These are phyloP conservation scores for Beauveria pseudobassiana DNA, from an alignment of 2,329 filamentous ascomycete genomes.

Conservation along the genomic window DNA sequence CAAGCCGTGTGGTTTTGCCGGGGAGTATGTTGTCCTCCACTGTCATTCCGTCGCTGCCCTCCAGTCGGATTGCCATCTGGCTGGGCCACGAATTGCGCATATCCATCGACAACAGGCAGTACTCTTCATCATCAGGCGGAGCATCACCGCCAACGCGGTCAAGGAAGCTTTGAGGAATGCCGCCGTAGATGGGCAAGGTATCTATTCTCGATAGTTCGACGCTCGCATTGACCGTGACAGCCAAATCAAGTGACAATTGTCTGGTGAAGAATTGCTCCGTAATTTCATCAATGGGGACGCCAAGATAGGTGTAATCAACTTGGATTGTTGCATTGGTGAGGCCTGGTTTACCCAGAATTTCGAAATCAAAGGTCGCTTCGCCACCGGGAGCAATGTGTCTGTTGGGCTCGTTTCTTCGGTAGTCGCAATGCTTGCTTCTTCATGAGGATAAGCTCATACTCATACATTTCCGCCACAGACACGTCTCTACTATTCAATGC, in stretches of 20 bases:
- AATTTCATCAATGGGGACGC: constrained; percentile 58
- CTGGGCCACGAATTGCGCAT: constrained; percentile 86
- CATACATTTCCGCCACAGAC: constrained; percentile 71
- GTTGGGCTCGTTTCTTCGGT: constrained; percentile 43
- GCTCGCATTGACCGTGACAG: constrained; percentile 86
- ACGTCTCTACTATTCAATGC: constrained; percentile 71
- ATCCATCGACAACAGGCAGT: constrained; percentile 76
- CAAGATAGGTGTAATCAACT: constrained; percentile 81
- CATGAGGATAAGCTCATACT: constrained; percentile 73
- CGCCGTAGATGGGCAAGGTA: constrained; percentile 62
- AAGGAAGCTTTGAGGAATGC: constrained; percentile 58
- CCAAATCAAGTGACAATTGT: constrained; percentile 71
- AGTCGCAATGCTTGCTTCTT: constrained; percentile 62
- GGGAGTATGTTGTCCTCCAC: constrained; percentile 54
- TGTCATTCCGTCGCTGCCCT: constrained; percentile 40
- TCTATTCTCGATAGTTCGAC: constrained; percentile 77
- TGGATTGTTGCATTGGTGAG: constrained; percentile 73
- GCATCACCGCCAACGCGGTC: constrained; percentile 30
- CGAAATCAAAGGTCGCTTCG: constrained; percentile 68
- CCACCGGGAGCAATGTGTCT: constrained; percentile 59
- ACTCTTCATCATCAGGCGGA: constrained; percentile 45
- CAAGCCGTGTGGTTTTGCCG: constrained; percentile 64
- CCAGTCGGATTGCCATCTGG: constrained; percentile 60
- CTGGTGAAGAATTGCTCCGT: constrained; percentile 74
- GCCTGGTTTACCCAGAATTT: constrained; percentile 79